A percentile compares a stretch with the other conserved stretches of the same genome.
phyloP scores from a whole-genome alignment of 805 yeast species.

The Schizosaccharomyces pombe region ASM294v3 CU329670.1:3913501-3914000 shows the following conservation, averaged over 20 bases:
- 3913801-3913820: not conserved
- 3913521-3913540: not conserved
- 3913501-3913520: no score
- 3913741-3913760: not conserved
- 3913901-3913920: slow-evolving; percentile 3
- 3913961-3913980: not conserved
- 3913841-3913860: not conserved
- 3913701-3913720: not conserved
- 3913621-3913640: not conserved
- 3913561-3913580: not conserved
- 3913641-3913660: slow-evolving; percentile 1
- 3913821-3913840: not conserved
- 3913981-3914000: not conserved
- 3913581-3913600: not conserved
- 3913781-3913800: not conserved
- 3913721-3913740: not conserved
- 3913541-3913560: slow-evolving; percentile 1
- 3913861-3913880: slow-evolving; percentile 1
- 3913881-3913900: slow-evolving; percentile 3
- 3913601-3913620: not conserved
- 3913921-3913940: slow-evolving; percentile 5
- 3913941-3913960: slow-evolving; percentile 4
- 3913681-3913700: not conserved
- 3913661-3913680: not conserved
- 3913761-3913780: not conserved